These are phyloP conservation scores for Phytopythium montanum DNA, from an alignment of 352 stramenopile species.

Conservation along the genomic window DNA sequence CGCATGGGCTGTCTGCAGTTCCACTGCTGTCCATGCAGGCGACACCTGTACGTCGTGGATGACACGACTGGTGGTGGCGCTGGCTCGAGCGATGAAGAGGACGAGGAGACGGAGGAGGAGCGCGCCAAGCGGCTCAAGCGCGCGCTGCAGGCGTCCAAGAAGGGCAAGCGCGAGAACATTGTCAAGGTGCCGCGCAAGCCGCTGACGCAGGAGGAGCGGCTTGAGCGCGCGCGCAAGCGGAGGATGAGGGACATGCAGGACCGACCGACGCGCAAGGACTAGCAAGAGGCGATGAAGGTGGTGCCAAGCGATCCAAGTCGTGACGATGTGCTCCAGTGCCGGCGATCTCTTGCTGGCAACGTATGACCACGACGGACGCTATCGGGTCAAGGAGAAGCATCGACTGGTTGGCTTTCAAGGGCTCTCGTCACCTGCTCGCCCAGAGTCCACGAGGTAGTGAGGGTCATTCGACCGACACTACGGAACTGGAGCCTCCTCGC, in stretches of 20 bases:
- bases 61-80: slow-evolving; percentile 28
- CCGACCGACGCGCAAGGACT: slow-evolving; percentile 54
- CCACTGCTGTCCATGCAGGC: slow-evolving; percentile 58
- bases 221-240: slow-evolving; percentile 59
- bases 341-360: too few species aligned
- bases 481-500: too few species aligned
- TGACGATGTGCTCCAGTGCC: too few species aligned
- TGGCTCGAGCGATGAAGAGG: slow-evolving; percentile 26
- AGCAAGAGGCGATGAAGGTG: background rate
- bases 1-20: slow-evolving; percentile 68
- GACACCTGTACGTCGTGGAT: slow-evolving; percentile 54
- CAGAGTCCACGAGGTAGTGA: too few species aligned
- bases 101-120: slow-evolving; percentile 28
- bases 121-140: slow-evolving; percentile 14
- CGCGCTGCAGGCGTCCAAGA: slow-evolving; percentile 10
- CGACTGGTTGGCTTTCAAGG: too few species aligned
- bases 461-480: too few species aligned
- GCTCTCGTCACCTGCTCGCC: too few species aligned
- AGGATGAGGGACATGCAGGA: slow-evolving; percentile 68
- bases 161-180: slow-evolving; percentile 41
- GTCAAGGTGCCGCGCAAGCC: slow-evolving; percentile 53
- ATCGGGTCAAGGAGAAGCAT: too few species aligned
- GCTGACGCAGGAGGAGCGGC: slow-evolving; percentile 61
- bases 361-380: too few species aligned
- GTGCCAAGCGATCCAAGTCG: too few species aligned